These are phyloP conservation scores for Medicago arabica DNA, from an alignment of 306 rosid species.

Conservation along the genomic window DNA sequence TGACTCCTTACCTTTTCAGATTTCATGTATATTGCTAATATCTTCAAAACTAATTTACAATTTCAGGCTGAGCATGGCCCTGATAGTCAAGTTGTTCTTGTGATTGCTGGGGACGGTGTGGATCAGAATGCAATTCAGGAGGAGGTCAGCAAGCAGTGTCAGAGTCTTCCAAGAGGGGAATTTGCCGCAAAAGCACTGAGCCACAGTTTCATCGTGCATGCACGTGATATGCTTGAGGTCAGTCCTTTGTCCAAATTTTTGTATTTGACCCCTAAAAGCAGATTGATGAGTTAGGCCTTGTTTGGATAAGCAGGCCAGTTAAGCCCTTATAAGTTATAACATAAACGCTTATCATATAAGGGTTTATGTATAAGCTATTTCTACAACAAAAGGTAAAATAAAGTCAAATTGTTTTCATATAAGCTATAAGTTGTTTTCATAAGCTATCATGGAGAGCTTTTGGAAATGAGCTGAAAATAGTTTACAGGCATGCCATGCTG, in stretches of 20 bases:
- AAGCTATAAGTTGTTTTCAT: neutral
- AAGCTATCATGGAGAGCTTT: neutral
- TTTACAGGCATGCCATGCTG: neutral
- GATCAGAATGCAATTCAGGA: conserved; percentile 79
- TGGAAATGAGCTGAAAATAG: neutral
- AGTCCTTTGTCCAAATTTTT: conserved; percentile 39
- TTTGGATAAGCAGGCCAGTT: neutral
- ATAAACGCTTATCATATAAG: neutral
- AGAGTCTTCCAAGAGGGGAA: conserved; percentile 93
- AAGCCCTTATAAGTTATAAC: neutral
- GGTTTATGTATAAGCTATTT: neutral
- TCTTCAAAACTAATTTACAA: conserved; percentile 30
- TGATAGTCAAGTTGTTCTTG: conserved; percentile 99
- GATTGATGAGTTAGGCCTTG: neutral
- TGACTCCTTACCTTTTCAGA: neutral
- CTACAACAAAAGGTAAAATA: neutral
- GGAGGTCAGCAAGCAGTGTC: conserved; percentile 83
- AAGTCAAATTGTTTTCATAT: neutral
- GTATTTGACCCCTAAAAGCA: conserved; percentile 13
- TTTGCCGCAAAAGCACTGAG: conserved; percentile 85
- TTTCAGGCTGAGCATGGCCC: conserved; percentile 99
- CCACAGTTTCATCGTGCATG: conserved; percentile 89
- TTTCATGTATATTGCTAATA: conserved; percentile 37
- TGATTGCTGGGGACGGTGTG: conserved; percentile 83
- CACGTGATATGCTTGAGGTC: conserved; percentile 93